These are phyloP conservation scores for Arctium lappa DNA, from an alignment of 129 eudicot genomes.

Conservation along the genomic window DNA sequence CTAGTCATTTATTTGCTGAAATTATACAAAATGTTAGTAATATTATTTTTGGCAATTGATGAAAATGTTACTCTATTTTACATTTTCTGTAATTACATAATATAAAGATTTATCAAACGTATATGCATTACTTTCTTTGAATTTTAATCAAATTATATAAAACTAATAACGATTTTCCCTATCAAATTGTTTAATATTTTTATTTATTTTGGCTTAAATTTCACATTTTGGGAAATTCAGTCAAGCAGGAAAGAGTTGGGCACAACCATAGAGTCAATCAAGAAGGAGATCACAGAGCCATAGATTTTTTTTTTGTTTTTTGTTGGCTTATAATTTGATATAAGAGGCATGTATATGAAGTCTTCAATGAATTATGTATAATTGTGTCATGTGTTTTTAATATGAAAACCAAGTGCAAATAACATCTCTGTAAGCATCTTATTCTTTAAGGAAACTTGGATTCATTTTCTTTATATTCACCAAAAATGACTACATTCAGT, in stretches of 20 bases:
- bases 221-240: conserved; percentile 29
- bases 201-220: background rate
- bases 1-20: no score
- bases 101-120: no score
- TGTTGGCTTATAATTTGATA: conserved; percentile 1
- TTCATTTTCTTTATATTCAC: background rate
- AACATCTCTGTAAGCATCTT: no score
- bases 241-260: conserved; percentile 90
- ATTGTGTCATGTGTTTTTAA: background rate
- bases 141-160: background rate
- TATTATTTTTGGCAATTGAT: no score
- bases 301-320: background rate
- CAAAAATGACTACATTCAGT: conserved; percentile 9
- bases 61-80: no score
- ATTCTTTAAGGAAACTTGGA: background rate
- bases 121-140: no score
- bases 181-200: background rate
- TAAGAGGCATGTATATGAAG: conserved; percentile 13
- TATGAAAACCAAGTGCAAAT: background rate
- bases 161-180: background rate
- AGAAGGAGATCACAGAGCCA: conserved; percentile 81
- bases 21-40: no score
- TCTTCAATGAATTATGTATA: conserved; percentile 1
- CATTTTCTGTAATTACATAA: no score
- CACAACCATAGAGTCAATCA: conserved; percentile 66